These are phyloP conservation scores for Pleurotus giganteus DNA, from an alignment of 768 basidiomycete genomes.

Conservation along the genomic window DNA sequence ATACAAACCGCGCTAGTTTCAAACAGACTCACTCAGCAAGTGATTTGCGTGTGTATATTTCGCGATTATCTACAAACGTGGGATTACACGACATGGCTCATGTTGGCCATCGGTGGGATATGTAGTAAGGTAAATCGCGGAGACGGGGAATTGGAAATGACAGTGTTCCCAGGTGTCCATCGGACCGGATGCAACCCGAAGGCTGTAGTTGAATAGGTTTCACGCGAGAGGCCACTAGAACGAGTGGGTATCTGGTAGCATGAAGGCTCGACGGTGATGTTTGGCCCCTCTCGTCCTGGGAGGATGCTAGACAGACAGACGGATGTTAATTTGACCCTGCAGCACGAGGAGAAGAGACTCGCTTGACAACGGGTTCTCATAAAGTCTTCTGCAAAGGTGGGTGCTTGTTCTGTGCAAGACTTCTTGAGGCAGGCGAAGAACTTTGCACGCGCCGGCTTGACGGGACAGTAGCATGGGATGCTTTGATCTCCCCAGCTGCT, in stretches of 20 bases:
- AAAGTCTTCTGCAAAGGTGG: slow-evolving; percentile 6
- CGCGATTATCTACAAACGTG: neutral
- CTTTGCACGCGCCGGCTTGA: slow-evolving; percentile 6
- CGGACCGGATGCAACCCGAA: slow-evolving; percentile 1
- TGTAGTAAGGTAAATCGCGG: neutral
- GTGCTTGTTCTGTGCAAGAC: neutral
- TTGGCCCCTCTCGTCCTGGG: neutral
- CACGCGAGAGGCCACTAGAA: neutral
- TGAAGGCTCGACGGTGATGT: neutral
- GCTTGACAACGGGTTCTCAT: slow-evolving; percentile 1
- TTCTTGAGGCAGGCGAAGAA: slow-evolving; percentile 7
- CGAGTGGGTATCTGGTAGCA: too few relatives aligned
- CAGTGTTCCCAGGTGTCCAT: neutral
- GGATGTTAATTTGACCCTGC: neutral
- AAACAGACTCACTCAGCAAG: neutral
- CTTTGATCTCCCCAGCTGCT: neutral
- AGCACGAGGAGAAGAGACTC: neutral
- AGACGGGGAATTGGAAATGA: neutral
- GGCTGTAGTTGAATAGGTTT: neutral
- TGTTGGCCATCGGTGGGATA: neutral
- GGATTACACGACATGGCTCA: neutral
- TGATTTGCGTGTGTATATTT: neutral
- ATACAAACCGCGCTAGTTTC: neutral
- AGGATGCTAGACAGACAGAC: neutral
- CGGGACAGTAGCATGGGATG: slow-evolving; percentile 2